A percentile compares a stretch with the other conserved stretches of the same genome.
Evolutionary conservation across 2,329 filamentous ascomycete species (phyloP).

Genomic region (Nannizzia gypsea): DNA sequence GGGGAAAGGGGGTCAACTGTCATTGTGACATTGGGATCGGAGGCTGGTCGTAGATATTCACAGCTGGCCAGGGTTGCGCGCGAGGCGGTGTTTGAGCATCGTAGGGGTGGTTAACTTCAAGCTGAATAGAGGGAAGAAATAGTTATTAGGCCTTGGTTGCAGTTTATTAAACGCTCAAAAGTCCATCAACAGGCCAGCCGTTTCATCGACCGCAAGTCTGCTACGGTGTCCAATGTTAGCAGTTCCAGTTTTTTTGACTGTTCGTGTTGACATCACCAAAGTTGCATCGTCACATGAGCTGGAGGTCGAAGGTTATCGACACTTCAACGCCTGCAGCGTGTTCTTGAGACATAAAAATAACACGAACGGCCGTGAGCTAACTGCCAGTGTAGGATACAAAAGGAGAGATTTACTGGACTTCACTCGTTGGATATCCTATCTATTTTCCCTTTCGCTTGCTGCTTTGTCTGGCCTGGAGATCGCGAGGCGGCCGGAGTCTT

Average conservation of each 20-base stretch:
- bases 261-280: neutral
- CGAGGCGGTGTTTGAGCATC: neutral
- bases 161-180: neutral
- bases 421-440: neutral
- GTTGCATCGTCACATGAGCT: neutral
- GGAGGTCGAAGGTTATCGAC: neutral
- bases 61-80: neutral
- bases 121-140: neutral
- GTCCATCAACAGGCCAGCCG: neutral
- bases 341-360: neutral
- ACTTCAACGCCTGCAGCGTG: neutral
- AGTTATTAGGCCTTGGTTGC: neutral
- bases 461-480: neutral
- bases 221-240: neutral
- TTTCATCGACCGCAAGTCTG: neutral
- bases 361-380: neutral
- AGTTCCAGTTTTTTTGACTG: neutral
- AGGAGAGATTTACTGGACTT: neutral
- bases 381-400: neutral
- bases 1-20: conserved; percentile 80
- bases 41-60: neutral
- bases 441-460: neutral
- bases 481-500: neutral
- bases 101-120: neutral
- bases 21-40: conserved; percentile 51